Percentiles rank a stretch among this genome's conserved stretches.
phyloP scores from a whole-genome alignment of 257 asterid genomes.

The Solanum pimpinellifolium region DNA sequence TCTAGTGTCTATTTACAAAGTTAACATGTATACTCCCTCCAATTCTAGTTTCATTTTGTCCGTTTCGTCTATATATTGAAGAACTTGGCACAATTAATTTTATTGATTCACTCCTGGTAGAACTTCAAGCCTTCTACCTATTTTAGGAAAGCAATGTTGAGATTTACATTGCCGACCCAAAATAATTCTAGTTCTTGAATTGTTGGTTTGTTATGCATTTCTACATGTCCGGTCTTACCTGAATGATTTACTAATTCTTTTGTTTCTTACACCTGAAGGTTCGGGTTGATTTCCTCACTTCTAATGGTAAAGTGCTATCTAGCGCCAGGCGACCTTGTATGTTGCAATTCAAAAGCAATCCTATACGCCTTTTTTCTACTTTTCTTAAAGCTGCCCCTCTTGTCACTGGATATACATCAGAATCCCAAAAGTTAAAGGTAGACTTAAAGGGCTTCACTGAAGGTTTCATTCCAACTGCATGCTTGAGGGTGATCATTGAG shows the following conservation, averaged over 20 bases:
- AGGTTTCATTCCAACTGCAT: conserved; percentile 57
- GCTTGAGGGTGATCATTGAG: conserved; percentile 55
- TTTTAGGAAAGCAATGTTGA: neutral
- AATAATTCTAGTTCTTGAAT: neutral
- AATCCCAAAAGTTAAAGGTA: conserved; percentile 56
- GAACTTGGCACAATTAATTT: neutral
- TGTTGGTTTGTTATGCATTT: neutral
- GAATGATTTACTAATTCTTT: neutral
- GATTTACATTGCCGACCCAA: neutral
- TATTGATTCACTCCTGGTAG: neutral
- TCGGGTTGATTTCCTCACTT: conserved; percentile 58
- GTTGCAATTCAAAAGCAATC: conserved; percentile 59
- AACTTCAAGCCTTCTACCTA: neutral
- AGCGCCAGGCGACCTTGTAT: conserved; percentile 61
- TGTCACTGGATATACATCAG: conserved; percentile 57
- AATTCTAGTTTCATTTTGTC: neutral
- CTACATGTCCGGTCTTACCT: neutral
- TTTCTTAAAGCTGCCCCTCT: conserved; percentile 61
- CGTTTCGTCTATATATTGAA: neutral
- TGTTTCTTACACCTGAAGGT: conserved; percentile 31
- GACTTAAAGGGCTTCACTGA: conserved; percentile 43
- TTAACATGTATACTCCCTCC: neutral
- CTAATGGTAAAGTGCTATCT: conserved; percentile 43
- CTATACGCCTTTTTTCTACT: conserved; percentile 57
- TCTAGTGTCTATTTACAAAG: neutral